Evolutionary conservation across 176 grass and related monocot genomes (phyloP), one percentile per base, ranked within the genome.

Genomic region (Oryza longistaminata): DNA sequence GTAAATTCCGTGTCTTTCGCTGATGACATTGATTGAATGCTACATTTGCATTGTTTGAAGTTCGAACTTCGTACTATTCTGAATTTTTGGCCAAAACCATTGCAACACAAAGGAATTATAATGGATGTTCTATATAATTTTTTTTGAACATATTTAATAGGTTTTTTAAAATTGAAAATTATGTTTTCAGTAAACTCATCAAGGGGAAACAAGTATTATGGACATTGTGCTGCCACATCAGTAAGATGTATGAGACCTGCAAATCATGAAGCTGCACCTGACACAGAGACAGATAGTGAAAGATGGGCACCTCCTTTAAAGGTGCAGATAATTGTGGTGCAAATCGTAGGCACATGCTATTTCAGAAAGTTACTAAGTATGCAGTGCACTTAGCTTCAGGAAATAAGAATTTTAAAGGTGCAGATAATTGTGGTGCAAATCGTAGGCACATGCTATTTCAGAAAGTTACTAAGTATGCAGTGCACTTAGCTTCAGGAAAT

Each of bases 141-240:
- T 31, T 19, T 17, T 11, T 17, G 0, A 55, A 73, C 24, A 27
- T 83, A 39, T 76, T 13, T 22, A 29, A 14, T 55, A 15, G 21
- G 11, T 29, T 15, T 71, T 45, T 6, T 8, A 40, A 11, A 9
- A 4, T 42, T 62, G 19, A 83, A 24, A 74, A 77, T 78, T 58
- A 33, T 58, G 52, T 87, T 81, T 76, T 45, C 87, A 95, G 93
- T 95, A 13, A 95, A 95, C 66, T 91, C 93, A 11, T 90, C 93
- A 37, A 89, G 90, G 68, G 88, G 93, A 85, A 93, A 93, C 81
- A 95, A 95, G 84, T 95, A 91, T 82, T 95, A 82, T 64, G 93
- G 90, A 33, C 90, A 87, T 70, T 93, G 90, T 71, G 70, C 43
- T 31, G 37, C 71, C 46, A 76, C 44, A 81, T 78, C 82, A 25